These are phyloP conservation scores for Chlamydomonas sp. DNA, from an alignment of 139 green algal genomes.

Conservation along the genomic window DNA sequence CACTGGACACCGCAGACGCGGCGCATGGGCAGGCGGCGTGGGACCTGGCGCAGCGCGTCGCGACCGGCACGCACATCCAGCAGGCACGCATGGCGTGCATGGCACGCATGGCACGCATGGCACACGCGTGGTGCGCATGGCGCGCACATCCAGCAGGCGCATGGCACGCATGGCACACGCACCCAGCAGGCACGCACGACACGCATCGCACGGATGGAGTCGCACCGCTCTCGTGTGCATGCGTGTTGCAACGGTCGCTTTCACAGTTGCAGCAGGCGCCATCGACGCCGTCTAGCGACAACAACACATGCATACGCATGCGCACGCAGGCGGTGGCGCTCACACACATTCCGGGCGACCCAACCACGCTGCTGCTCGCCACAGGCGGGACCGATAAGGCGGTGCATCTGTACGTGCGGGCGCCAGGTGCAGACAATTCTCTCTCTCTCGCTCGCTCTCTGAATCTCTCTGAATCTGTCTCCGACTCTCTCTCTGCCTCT, in stretches of 20 bases:
- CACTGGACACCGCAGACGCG: neutral
- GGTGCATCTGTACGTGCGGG: slow-evolving; percentile 50
- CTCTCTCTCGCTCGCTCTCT: too few relatives aligned
- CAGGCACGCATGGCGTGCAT: too few relatives aligned
- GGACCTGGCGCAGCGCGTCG: slow-evolving; percentile 31
- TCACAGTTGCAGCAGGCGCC: too few relatives aligned
- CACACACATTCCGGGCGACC: slow-evolving; percentile 32
- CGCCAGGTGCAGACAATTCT: slow-evolving; percentile 14
- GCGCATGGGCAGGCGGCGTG: slow-evolving; percentile 22
- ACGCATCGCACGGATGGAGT: too few relatives aligned
- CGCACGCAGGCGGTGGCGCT: slow-evolving; percentile 37
- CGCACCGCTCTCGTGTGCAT: too few relatives aligned
- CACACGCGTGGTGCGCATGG: slow-evolving; percentile 4
- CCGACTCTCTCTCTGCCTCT: too few relatives aligned
- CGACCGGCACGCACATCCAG: slow-evolving; percentile 48
- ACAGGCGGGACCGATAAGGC: slow-evolving; percentile 60
- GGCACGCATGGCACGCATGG: neutral
- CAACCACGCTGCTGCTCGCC: slow-evolving; percentile 59
- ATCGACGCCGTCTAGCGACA: too few relatives aligned
- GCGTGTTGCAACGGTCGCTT: too few relatives aligned
- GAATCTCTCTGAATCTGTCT: too few relatives aligned
- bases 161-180: slow-evolving; percentile 33
- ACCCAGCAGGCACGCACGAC: slow-evolving; percentile 61
- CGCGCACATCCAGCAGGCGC: slow-evolving; percentile 29
- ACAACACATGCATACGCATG: too few relatives aligned